Evolutionary conservation across 2,329 filamentous ascomycete species (phyloP).

Genomic region (Paraphoma chrysanthemicola): DNA sequence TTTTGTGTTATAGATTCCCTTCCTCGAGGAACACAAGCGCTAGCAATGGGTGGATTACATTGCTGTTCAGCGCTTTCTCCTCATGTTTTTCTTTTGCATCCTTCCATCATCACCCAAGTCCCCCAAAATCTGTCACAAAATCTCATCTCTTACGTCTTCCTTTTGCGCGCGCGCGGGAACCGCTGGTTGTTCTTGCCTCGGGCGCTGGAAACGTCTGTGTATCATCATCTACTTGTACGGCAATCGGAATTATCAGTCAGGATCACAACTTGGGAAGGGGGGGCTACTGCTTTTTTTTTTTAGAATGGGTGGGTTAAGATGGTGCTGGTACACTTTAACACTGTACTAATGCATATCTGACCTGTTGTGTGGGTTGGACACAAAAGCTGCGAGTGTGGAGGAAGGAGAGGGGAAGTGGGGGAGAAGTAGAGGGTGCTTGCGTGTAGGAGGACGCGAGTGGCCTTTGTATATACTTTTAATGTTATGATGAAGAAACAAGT

Average conservation of each 20-base stretch:
- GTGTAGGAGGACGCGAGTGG: too few species aligned
- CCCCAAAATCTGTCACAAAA: constrained; percentile 29
- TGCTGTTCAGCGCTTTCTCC: constrained; percentile 1
- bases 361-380: background rate
- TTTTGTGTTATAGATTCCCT: constrained; percentile 25
- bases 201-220: constrained; percentile 40
- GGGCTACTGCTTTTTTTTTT: constrained; percentile 5
- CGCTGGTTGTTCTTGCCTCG: constrained; percentile 21
- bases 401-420: too few species aligned
- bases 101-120: too few species aligned
- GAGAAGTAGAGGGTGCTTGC: too few species aligned
- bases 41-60: constrained; percentile 24
- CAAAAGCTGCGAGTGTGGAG: constrained; percentile 11
- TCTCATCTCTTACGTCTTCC: constrained; percentile 31
- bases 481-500: constrained; percentile 8
- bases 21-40: constrained; percentile 23
- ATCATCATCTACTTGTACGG: constrained; percentile 36
- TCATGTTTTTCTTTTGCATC: constrained; percentile 3
- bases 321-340: constrained; percentile 30
- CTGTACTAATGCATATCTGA: constrained; percentile 19
- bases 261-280: background rate
- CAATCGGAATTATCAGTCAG: constrained; percentile 20
- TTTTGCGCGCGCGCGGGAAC: constrained; percentile 14
- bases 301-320: constrained; percentile 8
- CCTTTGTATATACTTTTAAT: constrained; percentile 26